Percentiles rank a stretch among this genome's conserved stretches.
Evolutionary conservation across 2,329 filamentous ascomycete genomes (phyloP).

Genomic region (Arthrinium phaeospermum): DNA sequence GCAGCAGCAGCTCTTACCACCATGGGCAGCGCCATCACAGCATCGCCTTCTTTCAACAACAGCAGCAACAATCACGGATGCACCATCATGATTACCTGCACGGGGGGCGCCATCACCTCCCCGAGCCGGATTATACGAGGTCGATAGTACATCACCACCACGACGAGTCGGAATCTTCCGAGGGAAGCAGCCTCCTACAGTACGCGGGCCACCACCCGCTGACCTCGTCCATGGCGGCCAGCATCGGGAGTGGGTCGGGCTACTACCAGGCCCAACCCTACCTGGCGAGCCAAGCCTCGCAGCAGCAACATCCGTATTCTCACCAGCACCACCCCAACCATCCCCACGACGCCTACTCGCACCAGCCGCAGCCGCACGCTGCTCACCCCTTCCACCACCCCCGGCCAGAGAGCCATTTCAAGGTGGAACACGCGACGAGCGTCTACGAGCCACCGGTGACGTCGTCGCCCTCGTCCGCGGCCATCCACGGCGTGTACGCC

Average conservation of each 20-base stretch:
- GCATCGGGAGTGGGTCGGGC: not conserved
- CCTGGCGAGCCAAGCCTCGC: constrained; percentile 1
- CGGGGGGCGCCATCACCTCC: not conserved
- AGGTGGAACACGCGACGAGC: constrained; percentile 18
- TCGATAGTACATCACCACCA: not conserved
- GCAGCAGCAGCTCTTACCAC: not conserved
- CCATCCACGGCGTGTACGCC: constrained; percentile 8
- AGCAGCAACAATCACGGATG: not conserved
- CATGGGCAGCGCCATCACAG: not conserved
- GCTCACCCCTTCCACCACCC: not conserved
- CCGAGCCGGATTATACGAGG: not conserved
- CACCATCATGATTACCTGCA: not conserved
- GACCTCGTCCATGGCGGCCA: not conserved
- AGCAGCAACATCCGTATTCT: constrained; percentile 3
- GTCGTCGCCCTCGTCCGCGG: not conserved
- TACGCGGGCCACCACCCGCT: not conserved
- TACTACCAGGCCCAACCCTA: not conserved
- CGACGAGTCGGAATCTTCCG: constrained; percentile 3
- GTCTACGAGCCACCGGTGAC: constrained; percentile 15
- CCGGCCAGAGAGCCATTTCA: not conserved
- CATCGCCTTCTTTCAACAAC: not conserved
- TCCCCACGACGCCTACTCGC: not conserved
- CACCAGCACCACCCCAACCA: not conserved
- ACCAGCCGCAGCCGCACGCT: not conserved
- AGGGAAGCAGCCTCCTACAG: not conserved